These are phyloP conservation scores for Apiospora pterosperma DNA, from an alignment of 2,329 filamentous ascomycete genomes.

Conservation along the genomic window DNA sequence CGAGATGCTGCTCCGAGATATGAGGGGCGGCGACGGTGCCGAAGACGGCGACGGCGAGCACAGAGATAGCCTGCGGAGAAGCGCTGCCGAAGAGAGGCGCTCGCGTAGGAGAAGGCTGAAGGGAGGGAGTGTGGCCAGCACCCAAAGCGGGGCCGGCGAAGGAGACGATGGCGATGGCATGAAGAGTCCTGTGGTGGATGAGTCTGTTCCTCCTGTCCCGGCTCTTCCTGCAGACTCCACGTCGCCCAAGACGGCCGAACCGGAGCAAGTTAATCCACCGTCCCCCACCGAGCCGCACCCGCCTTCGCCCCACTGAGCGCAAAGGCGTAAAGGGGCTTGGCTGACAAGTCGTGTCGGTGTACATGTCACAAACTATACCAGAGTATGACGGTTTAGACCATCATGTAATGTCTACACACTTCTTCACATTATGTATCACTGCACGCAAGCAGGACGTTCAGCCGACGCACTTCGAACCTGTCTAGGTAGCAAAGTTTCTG, in stretches of 20 bases:
- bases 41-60: constrained; percentile 52
- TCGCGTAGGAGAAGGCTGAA: constrained; percentile 28
- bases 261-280: not conserved
- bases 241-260: not conserved
- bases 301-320: not conserved
- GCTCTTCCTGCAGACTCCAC: not conserved
- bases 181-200: constrained; percentile 18
- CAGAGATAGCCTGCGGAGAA: constrained; percentile 57
- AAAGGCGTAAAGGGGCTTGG: not conserved
- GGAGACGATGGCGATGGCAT: constrained; percentile 11
- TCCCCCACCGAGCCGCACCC: not conserved
- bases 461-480: not conserved
- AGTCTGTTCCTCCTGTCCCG: constrained; percentile 9
- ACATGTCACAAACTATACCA: not conserved
- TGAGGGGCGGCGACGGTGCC: constrained; percentile 62
- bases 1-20: constrained; percentile 77
- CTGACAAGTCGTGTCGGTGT: not conserved
- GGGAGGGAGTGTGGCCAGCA: constrained; percentile 19
- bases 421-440: not conserved
- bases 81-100: constrained; percentile 35
- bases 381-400: not conserved
- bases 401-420: constrained; percentile 6
- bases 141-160: constrained; percentile 13
- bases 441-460: not conserved
- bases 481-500: not conserved